Percentiles rank a stretch among this genome's conserved stretches.
These are phyloP conservation scores for Lyophyllum atratum DNA, from an alignment of 768 basidiomycete species.

Conservation along the genomic window DNA sequence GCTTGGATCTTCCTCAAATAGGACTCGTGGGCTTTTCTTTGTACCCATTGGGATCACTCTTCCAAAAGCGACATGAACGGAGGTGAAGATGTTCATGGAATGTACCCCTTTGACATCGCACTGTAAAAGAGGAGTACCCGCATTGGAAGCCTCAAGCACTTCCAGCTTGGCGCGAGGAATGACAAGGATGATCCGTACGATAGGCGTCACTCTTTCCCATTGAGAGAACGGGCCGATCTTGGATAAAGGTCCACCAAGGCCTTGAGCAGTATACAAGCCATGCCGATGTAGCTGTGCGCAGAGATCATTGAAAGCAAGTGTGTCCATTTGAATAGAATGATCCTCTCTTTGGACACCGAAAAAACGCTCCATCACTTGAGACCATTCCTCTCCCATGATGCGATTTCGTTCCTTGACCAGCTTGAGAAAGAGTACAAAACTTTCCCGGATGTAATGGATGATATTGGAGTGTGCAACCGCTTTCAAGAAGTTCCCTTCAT, in stretches of 20 bases:
- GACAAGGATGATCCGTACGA: slow-evolving; percentile 34
- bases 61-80: slow-evolving; percentile 36
- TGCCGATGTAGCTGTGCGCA: slow-evolving; percentile 43
- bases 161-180: slow-evolving; percentile 34
- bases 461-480: slow-evolving; percentile 21
- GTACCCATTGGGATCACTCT: slow-evolving; percentile 19
- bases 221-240: slow-evolving; percentile 21
- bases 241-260: slow-evolving; percentile 14
- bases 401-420: slow-evolving; percentile 36
- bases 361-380: slow-evolving; percentile 35
- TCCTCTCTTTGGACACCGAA: slow-evolving; percentile 24
- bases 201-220: slow-evolving; percentile 32
- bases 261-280: slow-evolving; percentile 33
- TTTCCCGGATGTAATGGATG: slow-evolving; percentile 49
- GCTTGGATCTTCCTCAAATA: slow-evolving; percentile 27
- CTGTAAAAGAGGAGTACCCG: slow-evolving; percentile 34
- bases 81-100: slow-evolving; percentile 34
- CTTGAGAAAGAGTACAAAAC: slow-evolving; percentile 47
- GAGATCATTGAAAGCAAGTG: slow-evolving; percentile 46
- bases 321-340: slow-evolving; percentile 25
- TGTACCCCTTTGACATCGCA: slow-evolving; percentile 28
- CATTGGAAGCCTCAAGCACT: slow-evolving; percentile 22
- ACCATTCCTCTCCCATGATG: slow-evolving; percentile 38
- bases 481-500: neutral
- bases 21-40: neutral